Percentiles rank a stretch among this genome's conserved stretches.
phyloP scores from a whole-genome alignment of 169 alveolate species.

The Gregarina niphandrodes region DNA sequence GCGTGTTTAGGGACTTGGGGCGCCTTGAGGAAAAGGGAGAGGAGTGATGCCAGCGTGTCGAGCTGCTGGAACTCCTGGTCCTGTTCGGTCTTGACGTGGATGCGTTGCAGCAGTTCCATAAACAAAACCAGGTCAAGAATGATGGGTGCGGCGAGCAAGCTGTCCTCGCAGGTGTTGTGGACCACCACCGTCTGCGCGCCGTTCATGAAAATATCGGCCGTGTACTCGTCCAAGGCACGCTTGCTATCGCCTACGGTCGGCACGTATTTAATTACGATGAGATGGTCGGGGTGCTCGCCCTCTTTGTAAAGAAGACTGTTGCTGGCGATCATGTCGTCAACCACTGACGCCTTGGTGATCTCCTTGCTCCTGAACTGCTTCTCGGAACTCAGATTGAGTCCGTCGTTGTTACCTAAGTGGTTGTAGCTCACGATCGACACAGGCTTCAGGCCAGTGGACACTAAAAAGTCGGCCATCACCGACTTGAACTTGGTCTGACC shows the following conservation, averaged over 20 bases:
- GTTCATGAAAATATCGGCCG: slow-evolving; percentile 50
- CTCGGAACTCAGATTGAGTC: slow-evolving; percentile 48
- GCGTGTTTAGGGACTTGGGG: slow-evolving; percentile 16
- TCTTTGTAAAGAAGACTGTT: slow-evolving; percentile 43
- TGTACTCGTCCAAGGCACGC: slow-evolving; percentile 66
- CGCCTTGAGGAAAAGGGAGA: slow-evolving; percentile 15
- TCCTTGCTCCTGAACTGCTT: slow-evolving; percentile 52
- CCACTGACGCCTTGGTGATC: slow-evolving; percentile 53
- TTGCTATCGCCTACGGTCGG: slow-evolving; percentile 67
- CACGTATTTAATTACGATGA: slow-evolving; percentile 56
- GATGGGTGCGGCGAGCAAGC: slow-evolving; percentile 62
- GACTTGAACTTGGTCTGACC: slow-evolving; percentile 65
- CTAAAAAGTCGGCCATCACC: slow-evolving; percentile 47
- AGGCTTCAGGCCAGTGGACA: slow-evolving; percentile 53
- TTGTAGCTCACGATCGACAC: slow-evolving; percentile 56
- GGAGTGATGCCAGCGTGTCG: slow-evolving; percentile 11
- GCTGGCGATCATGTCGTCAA: slow-evolving; percentile 51
- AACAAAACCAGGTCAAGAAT: slow-evolving; percentile 50
- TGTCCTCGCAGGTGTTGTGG: slow-evolving; percentile 63
- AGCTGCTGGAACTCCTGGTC: neutral
- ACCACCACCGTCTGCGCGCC: slow-evolving; percentile 52
- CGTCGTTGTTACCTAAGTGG: slow-evolving; percentile 71
- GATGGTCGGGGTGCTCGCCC: slow-evolving; percentile 41
- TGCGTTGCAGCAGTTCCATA: slow-evolving; percentile 31
- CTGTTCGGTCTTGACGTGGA: neutral